Evolutionary conservation across 441 rosid species (phyloP), one percentile per base, ranked within the genome.

Genomic region (Raphanus hybrid): DNA sequence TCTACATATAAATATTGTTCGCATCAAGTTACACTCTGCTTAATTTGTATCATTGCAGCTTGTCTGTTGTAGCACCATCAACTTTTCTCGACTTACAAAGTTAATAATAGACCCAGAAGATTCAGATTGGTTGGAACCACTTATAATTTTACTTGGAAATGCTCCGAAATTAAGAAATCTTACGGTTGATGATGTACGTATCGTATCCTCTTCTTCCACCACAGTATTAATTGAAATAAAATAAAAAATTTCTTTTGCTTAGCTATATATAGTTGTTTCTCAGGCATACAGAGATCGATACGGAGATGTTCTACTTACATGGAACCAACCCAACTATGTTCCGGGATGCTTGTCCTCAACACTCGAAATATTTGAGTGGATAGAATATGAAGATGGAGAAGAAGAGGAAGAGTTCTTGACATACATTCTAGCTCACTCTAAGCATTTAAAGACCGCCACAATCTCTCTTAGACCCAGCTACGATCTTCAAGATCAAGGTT

Each of bases 351-450:
- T 50, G 55, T 50, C 55, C 18, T 50, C 55, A 50, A n/a, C 15
- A n/a, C 55, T 50, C 16, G 55, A 50, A 14, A 50, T 50, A n/a
- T 50, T 50, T 50, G 18, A 50, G 18, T 50, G 16, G 55, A 14
- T n/a, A 50, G 55, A 50, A 50, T 50, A 50, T 50, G 18, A 14
- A 50, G 55, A 14, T n/a, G 18, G 16, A n/a, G 55, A 50, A 50
- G 18, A 50, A 50, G 55, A 50, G 55, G 55, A 50, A 50, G 16
- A 50, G 5, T 50, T 50, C 18, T 50, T 50, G 55, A 50, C 55
- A 50, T 50, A 50, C 55, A 50, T 50, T 50, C 55, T 50, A 50
- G 55, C 55, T 14, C 16, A 50, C 55, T n/a, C 55, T 50, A 50
- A 50, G 55, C 18, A 14, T 50, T 50, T 50, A 50, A 50, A n/a